A percentile compares a stretch with the other conserved stretches of the same genome.
Evolutionary conservation across 2,329 filamentous ascomycete species (phyloP).

Genomic region (Ophiostoma himal-ulmi): DNA sequence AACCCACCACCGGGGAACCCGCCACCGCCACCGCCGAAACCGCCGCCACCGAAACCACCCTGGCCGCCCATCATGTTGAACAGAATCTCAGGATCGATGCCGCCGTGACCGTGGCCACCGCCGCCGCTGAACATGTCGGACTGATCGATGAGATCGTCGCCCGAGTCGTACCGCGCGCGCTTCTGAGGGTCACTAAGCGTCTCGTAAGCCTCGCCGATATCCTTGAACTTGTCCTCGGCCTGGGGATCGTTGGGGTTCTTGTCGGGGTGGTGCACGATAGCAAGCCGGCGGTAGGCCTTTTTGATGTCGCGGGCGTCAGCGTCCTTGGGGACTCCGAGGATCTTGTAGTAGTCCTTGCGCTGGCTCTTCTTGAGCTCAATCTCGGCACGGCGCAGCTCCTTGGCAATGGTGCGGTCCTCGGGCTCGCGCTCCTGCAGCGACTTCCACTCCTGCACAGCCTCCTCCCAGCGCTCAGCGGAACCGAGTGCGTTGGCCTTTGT

Average conservation of each 20-base stretch:
- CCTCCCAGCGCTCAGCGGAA: conserved; percentile 83
- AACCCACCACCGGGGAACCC: conserved; percentile 46
- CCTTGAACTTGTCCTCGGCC: conserved; percentile 92
- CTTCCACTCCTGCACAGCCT: conserved; percentile 85
- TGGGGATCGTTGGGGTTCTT: conserved; percentile 86
- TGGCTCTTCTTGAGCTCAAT: conserved; percentile 96
- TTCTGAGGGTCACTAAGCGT: conserved; percentile 93
- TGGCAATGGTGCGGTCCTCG: conserved; percentile 69
- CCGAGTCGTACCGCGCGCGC: conserved; percentile 83
- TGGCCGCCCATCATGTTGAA: conserved; percentile 77
- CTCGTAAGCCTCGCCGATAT: conserved; percentile 95
- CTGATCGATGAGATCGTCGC: conserved; percentile 83
- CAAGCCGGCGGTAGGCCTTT: conserved; percentile 92
- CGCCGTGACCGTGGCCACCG: conserved; percentile 57
- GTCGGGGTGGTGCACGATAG: conserved; percentile 91
- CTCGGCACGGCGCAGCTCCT: conserved; percentile 85
- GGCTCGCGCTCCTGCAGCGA: conserved; percentile 76
- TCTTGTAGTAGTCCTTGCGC: conserved; percentile 98
- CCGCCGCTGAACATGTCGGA: conserved; percentile 74
- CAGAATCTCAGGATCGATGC: conserved; percentile 70
- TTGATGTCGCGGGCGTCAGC: conserved; percentile 83
- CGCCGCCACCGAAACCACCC: conserved; percentile 44
- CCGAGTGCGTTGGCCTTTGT: conserved; percentile 88
- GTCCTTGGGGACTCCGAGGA: conserved; percentile 80
- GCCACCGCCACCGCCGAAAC: conserved; percentile 44